Evolutionary conservation across 768 basidiomycete genomes (phyloP).

Genomic region (Boletus tomentosulus): DNA sequence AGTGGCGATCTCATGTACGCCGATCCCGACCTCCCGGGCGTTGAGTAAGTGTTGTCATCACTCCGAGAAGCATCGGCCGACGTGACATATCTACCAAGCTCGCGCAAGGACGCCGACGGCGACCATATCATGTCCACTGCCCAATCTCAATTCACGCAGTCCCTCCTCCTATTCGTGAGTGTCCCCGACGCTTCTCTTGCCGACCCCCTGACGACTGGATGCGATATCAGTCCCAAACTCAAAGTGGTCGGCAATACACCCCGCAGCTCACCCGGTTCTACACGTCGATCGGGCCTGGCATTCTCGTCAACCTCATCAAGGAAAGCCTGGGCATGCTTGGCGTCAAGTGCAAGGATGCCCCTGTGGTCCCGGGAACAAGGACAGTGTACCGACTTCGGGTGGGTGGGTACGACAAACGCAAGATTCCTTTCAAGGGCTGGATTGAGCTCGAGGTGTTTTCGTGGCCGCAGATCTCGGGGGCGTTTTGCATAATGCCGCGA

Average conservation of each 20-base stretch:
- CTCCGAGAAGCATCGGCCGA: not conserved
- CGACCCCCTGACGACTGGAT: not conserved
- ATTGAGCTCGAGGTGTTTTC: conserved; percentile 63
- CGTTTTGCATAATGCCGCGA: conserved; percentile 67
- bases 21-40: conserved; percentile 44
- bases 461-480: conserved; percentile 45
- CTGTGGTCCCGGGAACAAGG: conserved; percentile 15
- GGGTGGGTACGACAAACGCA: conserved; percentile 66
- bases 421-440: conserved; percentile 68
- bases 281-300: conserved; percentile 48
- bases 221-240: conserved; percentile 68
- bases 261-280: conserved; percentile 84
- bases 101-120: conserved; percentile 46
- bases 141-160: conserved; percentile 74
- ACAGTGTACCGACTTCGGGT: conserved; percentile 45
- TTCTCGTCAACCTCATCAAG: conserved; percentile 51
- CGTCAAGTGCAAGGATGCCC: conserved; percentile 47
- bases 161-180: conserved; percentile 76
- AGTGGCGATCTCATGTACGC: conserved; percentile 77
- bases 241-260: conserved; percentile 65
- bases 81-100: conserved; percentile 6
- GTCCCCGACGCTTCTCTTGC: not conserved
- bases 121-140: conserved; percentile 59
- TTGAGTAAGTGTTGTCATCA: conserved; percentile 26
- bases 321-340: conserved; percentile 46